These are phyloP conservation scores for Limonium bicolor DNA, from an alignment of 148 eudicot genomes.

Conservation along the genomic window DNA sequence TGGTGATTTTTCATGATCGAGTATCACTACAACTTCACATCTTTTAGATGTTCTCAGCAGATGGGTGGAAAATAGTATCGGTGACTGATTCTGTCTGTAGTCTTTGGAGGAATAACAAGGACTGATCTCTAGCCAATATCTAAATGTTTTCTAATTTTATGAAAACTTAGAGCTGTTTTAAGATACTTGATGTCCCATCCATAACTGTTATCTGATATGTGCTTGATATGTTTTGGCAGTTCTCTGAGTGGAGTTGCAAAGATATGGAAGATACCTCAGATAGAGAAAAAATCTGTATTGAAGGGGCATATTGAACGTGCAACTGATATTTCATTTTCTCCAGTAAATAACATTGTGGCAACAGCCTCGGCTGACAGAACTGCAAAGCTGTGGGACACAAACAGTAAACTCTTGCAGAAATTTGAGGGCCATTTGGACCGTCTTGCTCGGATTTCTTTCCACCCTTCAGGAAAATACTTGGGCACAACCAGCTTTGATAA, in stretches of 20 bases:
- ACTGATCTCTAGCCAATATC: too few relatives aligned
- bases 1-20: too few relatives aligned
- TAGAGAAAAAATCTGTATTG: slow-evolving; percentile 40
- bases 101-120: too few relatives aligned
- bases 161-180: too few relatives aligned
- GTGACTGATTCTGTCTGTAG: too few relatives aligned
- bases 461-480: slow-evolving; percentile 86
- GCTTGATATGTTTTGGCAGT: too few relatives aligned
- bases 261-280: slow-evolving; percentile 86
- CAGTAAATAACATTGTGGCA: slow-evolving; percentile 41
- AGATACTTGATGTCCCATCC: too few relatives aligned
- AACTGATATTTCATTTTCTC: slow-evolving; percentile 80
- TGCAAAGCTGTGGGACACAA: slow-evolving; percentile 61
- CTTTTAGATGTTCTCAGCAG: too few relatives aligned
- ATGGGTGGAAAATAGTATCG: too few relatives aligned
- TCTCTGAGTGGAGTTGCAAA: slow-evolving; percentile 77
- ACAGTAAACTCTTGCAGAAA: slow-evolving; percentile 43
- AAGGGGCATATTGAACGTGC: slow-evolving; percentile 87
- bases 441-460: slow-evolving; percentile 78
- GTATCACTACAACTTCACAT: too few relatives aligned
- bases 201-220: too few relatives aligned
- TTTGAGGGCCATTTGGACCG: slow-evolving; percentile 91
- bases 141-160: too few relatives aligned
- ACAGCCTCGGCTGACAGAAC: slow-evolving; percentile 93
- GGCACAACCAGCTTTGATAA: slow-evolving; percentile 95